These are phyloP conservation scores for Phytophthora crassamura DNA, from an alignment of 352 stramenopile species.

Conservation along the genomic window DNA sequence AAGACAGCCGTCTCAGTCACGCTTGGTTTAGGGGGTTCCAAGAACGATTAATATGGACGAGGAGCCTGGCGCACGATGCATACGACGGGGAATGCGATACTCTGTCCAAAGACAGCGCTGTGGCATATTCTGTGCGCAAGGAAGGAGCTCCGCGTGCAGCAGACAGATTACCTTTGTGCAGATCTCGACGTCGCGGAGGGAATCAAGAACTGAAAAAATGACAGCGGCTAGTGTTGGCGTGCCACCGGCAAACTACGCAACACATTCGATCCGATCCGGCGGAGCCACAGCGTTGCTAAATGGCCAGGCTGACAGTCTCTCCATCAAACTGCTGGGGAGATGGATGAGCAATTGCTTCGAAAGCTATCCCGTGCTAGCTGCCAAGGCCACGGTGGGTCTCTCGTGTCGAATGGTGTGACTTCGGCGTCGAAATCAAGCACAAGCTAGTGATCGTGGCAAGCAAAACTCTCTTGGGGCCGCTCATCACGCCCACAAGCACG, in stretches of 20 bases:
- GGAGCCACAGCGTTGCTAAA: not conserved
- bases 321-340: not conserved
- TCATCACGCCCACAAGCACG: conserved; percentile 2
- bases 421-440: not conserved
- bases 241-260: not conserved
- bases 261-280: conserved; percentile 1
- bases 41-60: conserved; percentile 5
- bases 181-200: not conserved
- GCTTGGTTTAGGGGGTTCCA: not conserved
- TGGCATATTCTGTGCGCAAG: not conserved
- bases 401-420: not conserved
- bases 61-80: conserved; percentile 8
- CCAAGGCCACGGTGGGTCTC: not conserved
- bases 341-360: conserved; percentile 5
- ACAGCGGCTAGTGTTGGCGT: not conserved
- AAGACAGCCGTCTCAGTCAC: not conserved
- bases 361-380: not conserved
- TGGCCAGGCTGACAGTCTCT: not conserved
- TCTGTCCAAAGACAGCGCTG: not conserved
- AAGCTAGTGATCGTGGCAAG: not conserved
- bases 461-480: not conserved
- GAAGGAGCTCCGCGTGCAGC: no score
- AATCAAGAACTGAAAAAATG: not conserved
- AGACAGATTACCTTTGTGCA: not conserved
- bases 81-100: not conserved